Base-by-base conservation (phyloP, 169 alveolate genomes). In the Babesia gibsoni region DNA sequence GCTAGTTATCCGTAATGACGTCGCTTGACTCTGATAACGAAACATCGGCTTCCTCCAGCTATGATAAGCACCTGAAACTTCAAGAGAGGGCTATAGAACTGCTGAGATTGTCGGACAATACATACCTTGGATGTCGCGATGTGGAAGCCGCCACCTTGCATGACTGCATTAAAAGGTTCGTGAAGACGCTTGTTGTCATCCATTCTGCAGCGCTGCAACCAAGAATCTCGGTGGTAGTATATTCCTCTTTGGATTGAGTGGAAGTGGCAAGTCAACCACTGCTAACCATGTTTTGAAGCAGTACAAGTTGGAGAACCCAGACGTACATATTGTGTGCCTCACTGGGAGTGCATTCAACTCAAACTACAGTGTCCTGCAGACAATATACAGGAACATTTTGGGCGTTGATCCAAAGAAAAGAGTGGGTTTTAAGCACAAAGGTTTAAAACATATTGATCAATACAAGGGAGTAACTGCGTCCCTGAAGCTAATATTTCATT, bases 201-300 rank as follows among this genome's bases (percentile, higher is more conserved):
- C 25, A 1, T 25, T 14, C 37, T 79, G 23, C 61, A 68, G 88
- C 9, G 22, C 53, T 30, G 48, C 42, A 6, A 35, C 36, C n/a
- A 7, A n/a, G 32, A 52, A 45, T 12, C 33, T 12, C 1, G 88
- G 88, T 23, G 69, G 79, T 9, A 58, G 75, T 29, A 36, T 79
- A 32, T 79, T 79, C 25, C 63, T 79, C 23, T 79, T 79, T 29
- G 88, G 88, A 1, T 54, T 69, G 2, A 49, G 88, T 45, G 88
- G 88, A 27, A 79, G 80, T 0, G 88, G 88, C 27, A 79, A 79
- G 59, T 59, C 88, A 5, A 69, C 83, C 36, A 68, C 83, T 16
- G 83, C 69, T 18, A 33, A 57, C 32, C 83, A 79, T 48, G 83
- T 64, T 22, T 50, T 77, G 3, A 12, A 29, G 29, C 25, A 54